Conservation (phyloP, 2,329 filamentous ascomycete genomes). For the Ophiocordyceps unilateralis region DNA sequence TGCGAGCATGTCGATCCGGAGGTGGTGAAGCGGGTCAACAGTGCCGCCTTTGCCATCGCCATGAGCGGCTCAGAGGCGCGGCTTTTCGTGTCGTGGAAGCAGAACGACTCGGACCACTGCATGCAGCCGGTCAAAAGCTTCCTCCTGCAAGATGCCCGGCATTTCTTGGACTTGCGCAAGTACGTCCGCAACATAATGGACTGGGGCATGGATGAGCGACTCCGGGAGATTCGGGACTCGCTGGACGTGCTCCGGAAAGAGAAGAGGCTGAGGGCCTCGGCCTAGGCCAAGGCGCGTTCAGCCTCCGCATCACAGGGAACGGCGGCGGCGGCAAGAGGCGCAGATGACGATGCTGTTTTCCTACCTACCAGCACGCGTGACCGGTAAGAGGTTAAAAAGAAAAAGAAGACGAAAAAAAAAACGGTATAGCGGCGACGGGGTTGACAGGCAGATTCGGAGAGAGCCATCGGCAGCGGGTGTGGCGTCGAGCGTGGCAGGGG, state of each 20-base stretch:
- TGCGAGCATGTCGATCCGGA: not conserved
- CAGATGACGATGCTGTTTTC: too few relatives aligned
- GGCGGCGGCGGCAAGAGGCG: too few relatives aligned
- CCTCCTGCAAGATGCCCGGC: not conserved
- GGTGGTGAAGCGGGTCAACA: conserved; percentile 6
- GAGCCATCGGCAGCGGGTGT: too few relatives aligned
- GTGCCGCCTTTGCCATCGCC: conserved; percentile 14
- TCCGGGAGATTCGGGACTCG: conserved; percentile 9
- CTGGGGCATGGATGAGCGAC: conserved; percentile 12
- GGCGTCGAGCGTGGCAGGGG: too few relatives aligned
- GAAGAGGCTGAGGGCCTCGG: too few relatives aligned
- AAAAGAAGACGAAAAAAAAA: too few relatives aligned
- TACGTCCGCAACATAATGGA: conserved; percentile 18
- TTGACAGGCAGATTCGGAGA: too few relatives aligned
- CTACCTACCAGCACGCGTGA: too few relatives aligned
- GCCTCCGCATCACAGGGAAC: too few relatives aligned
- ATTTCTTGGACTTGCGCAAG: conserved; percentile 15
- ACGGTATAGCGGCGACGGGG: too few relatives aligned
- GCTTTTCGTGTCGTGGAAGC: conserved; percentile 17
- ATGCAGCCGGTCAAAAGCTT: conserved; percentile 8
- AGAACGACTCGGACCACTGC: conserved; percentile 13
- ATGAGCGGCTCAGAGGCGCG: conserved; percentile 16
- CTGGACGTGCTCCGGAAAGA: not conserved
- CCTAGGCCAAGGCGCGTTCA: too few relatives aligned
- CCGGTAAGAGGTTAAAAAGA: too few relatives aligned